These are phyloP conservation scores for Vaccinium darrowii DNA, from an alignment of 148 eudicot genomes.

Conservation along the genomic window DNA sequence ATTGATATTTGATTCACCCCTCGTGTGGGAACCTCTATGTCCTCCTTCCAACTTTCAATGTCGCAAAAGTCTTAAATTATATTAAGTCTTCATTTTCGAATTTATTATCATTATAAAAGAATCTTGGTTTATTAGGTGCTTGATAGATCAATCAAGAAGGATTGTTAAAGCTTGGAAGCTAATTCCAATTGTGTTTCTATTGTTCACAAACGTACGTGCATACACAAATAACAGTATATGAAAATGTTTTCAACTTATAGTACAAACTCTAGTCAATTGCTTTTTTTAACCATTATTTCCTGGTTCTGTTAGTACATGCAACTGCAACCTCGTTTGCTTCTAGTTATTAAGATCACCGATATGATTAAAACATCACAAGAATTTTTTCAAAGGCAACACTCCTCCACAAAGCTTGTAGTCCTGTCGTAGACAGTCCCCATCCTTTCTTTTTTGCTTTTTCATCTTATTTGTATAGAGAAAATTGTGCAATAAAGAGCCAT, in stretches of 20 bases:
- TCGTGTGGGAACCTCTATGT: not conserved
- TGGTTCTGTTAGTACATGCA: not conserved
- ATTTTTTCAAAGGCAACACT: not conserved
- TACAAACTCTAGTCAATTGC: not conserved
- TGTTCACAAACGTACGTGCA: not conserved
- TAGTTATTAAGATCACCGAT: not conserved
- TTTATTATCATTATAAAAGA: not conserved
- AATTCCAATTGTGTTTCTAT: not conserved
- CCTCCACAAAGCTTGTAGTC: not conserved
- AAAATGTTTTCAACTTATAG: not conserved
- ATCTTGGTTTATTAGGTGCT: not conserved
- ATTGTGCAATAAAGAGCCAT: not conserved
- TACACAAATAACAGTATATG: not conserved
- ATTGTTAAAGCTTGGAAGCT: not conserved
- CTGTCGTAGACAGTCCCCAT: not conserved
- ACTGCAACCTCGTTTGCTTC: slow-evolving; percentile 1
- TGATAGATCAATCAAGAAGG: not conserved
- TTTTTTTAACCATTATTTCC: not conserved
- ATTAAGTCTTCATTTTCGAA: not conserved
- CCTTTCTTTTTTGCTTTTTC: not conserved
- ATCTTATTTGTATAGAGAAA: not conserved
- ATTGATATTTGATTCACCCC: not conserved
- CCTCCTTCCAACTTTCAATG: not conserved
- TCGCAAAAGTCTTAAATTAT: not conserved
- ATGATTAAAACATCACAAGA: not conserved